Base-by-base conservation (phyloP, 495 filamentous ascomycete species). In the Pyrenula massariospora region DNA sequence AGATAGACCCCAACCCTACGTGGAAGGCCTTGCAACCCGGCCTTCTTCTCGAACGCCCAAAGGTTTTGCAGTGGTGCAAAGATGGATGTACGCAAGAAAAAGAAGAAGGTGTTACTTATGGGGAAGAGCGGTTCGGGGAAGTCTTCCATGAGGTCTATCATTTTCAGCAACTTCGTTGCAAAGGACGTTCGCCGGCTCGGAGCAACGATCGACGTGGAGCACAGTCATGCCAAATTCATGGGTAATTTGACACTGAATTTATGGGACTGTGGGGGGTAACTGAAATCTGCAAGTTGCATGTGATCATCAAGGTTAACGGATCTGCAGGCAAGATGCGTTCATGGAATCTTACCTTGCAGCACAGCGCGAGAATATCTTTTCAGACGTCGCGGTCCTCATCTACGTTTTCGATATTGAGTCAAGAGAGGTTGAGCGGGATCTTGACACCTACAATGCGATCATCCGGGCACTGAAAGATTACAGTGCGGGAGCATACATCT, bases 101-200 rank as follows among this genome's bases (percentile, higher is more conserved):
- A 80, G 69, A 78, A 75, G 73, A 80, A 80, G 73, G 76, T 80
- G 25, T 68, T 80, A 12, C 57, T 80, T 48, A 80, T 80, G 92
- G 93, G 93, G 59, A 96, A 96, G 74, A 91, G 87, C 59, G 93
- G 93, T 57, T 95, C 92, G n/a, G 93, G 93, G n/a, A 98, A 98
- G 69, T 95, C 91, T 25, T 95, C 90, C 52, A 98, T 98, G 93
- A 82, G 94, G 54, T 91, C 86, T 56, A 97, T 98, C 63, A 94
- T 98, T 62, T 98, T 98, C 72, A 91, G 86, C 73, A 97, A 98
- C 70, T 96, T 95, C 62, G 87, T 96, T 53, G 93, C 94, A 42
- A 92, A 92, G 64, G 94, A 98, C 75, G 95, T 95, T 3, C 84
- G 93, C 23, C 77, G 93, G 24, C 72, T 98, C 59, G 93, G 92